Evolutionary conservation across 768 basidiomycete species (phyloP).

Genomic region (Dioszegia crocea): DNA sequence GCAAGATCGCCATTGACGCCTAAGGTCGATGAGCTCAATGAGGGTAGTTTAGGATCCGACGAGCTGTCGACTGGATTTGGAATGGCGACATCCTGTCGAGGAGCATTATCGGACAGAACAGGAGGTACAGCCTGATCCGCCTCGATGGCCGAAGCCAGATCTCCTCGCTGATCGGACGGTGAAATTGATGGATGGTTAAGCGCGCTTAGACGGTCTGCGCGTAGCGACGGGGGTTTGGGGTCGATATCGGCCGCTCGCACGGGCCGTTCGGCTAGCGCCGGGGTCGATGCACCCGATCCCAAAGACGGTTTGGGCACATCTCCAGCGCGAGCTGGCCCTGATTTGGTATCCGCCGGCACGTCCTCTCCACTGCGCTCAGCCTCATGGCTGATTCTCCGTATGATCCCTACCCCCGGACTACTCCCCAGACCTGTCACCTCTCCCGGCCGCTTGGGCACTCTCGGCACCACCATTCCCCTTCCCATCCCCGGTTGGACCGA

Average conservation of each 20-base stretch:
- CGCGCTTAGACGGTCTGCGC: neutral
- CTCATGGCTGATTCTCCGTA: conserved; percentile 10
- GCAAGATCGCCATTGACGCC: neutral
- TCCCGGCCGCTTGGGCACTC: conserved; percentile 44
- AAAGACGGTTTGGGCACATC: too few species aligned
- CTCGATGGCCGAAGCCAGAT: neutral
- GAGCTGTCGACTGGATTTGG: too few species aligned
- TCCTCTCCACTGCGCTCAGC: neutral
- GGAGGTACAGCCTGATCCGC: neutral
- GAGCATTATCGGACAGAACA: neutral
- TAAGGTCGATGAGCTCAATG: neutral
- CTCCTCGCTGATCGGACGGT: neutral
- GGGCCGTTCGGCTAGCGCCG: too few species aligned
- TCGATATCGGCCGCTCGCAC: too few species aligned
- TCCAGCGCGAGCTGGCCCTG: neutral
- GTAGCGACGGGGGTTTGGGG: conserved; percentile 5
- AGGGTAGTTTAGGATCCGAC: neutral
- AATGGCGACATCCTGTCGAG: too few species aligned
- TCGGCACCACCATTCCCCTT: conserved; percentile 42
- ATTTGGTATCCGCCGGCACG: conserved; percentile 10
- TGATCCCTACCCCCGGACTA: conserved; percentile 18
- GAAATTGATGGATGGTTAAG: neutral
- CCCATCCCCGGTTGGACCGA: conserved; percentile 31
- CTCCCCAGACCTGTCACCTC: conserved; percentile 39
- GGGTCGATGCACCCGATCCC: too few species aligned